Evolutionary conservation across 2,329 filamentous ascomycete genomes (phyloP), one percentile per base, ranked within the genome.

Genomic region (Helotiales sp.): DNA sequence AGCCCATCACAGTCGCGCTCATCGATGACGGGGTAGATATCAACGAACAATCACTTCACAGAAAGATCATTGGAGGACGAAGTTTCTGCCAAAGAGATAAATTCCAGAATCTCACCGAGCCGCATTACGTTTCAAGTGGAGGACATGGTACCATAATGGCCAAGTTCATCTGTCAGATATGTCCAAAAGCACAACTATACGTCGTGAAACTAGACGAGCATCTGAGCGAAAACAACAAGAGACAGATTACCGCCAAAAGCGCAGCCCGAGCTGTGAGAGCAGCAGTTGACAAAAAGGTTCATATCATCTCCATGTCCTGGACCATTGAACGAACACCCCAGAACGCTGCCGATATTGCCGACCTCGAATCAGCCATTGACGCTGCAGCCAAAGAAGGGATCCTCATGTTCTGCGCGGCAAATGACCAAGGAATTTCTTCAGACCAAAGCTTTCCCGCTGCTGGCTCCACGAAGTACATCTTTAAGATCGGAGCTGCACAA

Each of bases 21-120:
- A 75, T 76, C 33, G 74, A 77, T 52, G 73, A 76, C 33, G 74
- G 74, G 3, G 68, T 76, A 0, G 70, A 75, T 46, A 61, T 68
- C 2, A 63, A 62, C 12, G 61, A 70, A 4, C 19, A 55, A 2
- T 27, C 24, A 2, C 57, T 75, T 1, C 53, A 68, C 6, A 61
- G 58, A n/a, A 65, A 54, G 5, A 67, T 70, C 17, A 58, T 63
- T 0, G 64, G 57, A 47, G 73, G 73, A 0, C 51, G 57, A 2
- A 71, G 65, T 1, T 74, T 73, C 34, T 67, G 60, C 30, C 48
- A 55, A 5, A 19, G 50, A 50, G 31, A 59, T 38, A 46, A 12
- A 2, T 25, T 29, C n/a, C 12, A 56, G 46, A 61, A 60, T 19
- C 25, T 56, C 6, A 57, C 7, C n/a, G 47, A 46, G 8, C 47